phyloP scores from a whole-genome alignment of 345 rosid species.

The Gossypium ekmanianum region DNA sequence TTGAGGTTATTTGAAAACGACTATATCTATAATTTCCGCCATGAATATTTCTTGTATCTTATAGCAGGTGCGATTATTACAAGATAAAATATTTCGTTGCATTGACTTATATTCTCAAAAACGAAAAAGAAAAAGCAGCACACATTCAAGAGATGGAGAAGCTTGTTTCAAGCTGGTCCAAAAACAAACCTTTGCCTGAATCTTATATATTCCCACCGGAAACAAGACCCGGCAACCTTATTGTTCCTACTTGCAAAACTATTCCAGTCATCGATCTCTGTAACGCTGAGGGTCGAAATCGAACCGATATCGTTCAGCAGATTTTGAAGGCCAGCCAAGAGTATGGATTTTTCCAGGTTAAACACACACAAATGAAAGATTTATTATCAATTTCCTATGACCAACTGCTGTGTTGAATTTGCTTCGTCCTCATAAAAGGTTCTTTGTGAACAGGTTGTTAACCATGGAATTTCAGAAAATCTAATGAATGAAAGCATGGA shows the following conservation, averaged over 20 bases:
- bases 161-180: slow-evolving; percentile 23
- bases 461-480: slow-evolving; percentile 30
- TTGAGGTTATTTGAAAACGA: not conserved
- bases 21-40: too few relatives aligned
- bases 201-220: slow-evolving; percentile 29
- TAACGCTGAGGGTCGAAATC: not conserved
- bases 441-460: slow-evolving; percentile 6
- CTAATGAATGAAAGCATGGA: slow-evolving; percentile 22
- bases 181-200: slow-evolving; percentile 24
- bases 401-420: too few relatives aligned
- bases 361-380: too few relatives aligned
- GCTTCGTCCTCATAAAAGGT: too few relatives aligned
- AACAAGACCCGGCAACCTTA: slow-evolving; percentile 21
- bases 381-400: too few relatives aligned
- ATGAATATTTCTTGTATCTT: not conserved
- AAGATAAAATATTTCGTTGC: not conserved
- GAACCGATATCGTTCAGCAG: slow-evolving; percentile 9
- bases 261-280: slow-evolving; percentile 33
- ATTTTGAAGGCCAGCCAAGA: slow-evolving; percentile 34
- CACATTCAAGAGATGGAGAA: not conserved
- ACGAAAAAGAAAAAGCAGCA: not conserved
- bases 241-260: slow-evolving; percentile 9
- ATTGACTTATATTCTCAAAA: not conserved
- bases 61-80: not conserved
- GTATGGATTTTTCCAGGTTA: slow-evolving; percentile 31